A percentile compares a stretch with the other conserved stretches of the same genome.
These are phyloP conservation scores for Cercospora zeae-maydis DNA, from an alignment of 2,329 filamentous ascomycete species.

Conservation along the genomic window DNA sequence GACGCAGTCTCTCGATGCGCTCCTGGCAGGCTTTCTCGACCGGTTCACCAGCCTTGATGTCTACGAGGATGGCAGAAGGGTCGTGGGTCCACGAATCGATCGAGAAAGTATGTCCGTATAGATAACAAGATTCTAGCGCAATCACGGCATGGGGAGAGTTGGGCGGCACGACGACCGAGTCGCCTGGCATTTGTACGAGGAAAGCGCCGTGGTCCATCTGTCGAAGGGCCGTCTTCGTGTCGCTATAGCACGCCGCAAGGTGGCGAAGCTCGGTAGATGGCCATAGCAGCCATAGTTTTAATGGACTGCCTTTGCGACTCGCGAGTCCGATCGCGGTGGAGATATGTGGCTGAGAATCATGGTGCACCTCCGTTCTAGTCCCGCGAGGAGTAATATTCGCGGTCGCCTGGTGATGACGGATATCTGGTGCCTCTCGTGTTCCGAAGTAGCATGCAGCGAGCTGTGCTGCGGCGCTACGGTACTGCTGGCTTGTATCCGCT, in stretches of 20 bases:
- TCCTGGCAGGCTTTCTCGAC: not conserved
- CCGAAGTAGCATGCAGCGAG: not conserved
- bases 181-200: constrained; percentile 4
- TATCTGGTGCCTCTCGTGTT: not conserved
- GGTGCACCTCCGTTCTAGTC: constrained; percentile 1
- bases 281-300: constrained; percentile 15
- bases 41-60: not conserved
- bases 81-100: not conserved
- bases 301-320: not conserved
- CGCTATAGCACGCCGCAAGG: constrained; percentile 1
- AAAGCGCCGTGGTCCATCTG: constrained; percentile 2
- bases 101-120: not conserved
- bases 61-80: not conserved
- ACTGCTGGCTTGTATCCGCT: not conserved
- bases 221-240: constrained; percentile 6
- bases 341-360: constrained; percentile 6
- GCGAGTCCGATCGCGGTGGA: constrained; percentile 6
- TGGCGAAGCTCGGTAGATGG: constrained; percentile 14
- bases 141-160: constrained; percentile 3
- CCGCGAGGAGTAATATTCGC: constrained; percentile 11
- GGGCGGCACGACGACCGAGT: not conserved
- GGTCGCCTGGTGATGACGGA: not conserved
- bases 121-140: constrained; percentile 1
- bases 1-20: not conserved
- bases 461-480: not conserved